Evolutionary conservation across 768 basidiomycete genomes (phyloP), one percentile per base, ranked within the genome.

Genomic region (Hygrophoropsis aurantiaca): DNA sequence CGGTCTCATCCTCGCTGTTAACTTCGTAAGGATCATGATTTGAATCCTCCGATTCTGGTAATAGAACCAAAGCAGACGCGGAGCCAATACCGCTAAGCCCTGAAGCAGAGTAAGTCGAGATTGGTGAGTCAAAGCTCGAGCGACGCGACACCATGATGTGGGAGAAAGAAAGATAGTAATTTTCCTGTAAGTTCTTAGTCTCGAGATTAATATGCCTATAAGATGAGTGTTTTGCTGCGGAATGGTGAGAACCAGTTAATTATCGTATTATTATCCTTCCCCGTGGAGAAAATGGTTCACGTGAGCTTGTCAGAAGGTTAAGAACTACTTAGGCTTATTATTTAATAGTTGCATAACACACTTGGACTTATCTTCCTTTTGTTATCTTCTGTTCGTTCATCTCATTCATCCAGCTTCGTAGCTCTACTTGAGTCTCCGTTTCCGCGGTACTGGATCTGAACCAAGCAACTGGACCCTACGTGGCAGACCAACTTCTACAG

Each of bases 51-150:
- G 70, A 67, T 57, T 83, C 73, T 40, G 81, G 80, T 27, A 85
- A 77, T 24, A 87, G 78, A 44, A 87, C 77, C 39, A 87, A 77
- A 15, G 80, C 81, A 11, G 84, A 70, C 27, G 77, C 70, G 3
- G 75, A 73, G 51, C 65, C 67, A 44, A 64, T 56, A 38, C 57
- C 56, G n/a, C 64, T 58, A 34, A 65, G 40, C n/a, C 34, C 50
- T 32, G 33, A 38, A 24, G 25, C 30, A 2, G 50, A 53, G n/a
- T 50, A 32, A 2, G 46, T 39, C 5, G 46, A 47, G 13, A 18
- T 27, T 5, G 52, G 45, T 11, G 49, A 51, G 35, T 51, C 59
- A 24, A 47, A 20, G 43, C 50, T 54, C 24, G 60, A 50, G 26
- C 43, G 44, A 44, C 21, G 47, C 30, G 44, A 44, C 32, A 49